Conservation (phyloP, 164 flowering plant species). For the grape (Vitis vinifera) region ASM3070453v1 NC_081818.1:3572001-3572500, state of each 20-base stretch:
- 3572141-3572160: conserved; percentile 80
- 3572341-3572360: too few relatives aligned
- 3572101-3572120: conserved; percentile 92
- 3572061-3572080: not conserved
- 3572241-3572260: not conserved
- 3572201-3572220: not conserved
- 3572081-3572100: conserved; percentile 28
- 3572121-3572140: conserved; percentile 72
- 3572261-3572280: too few relatives aligned
- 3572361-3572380: too few relatives aligned
- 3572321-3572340: too few relatives aligned
- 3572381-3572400: too few relatives aligned
- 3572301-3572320: too few relatives aligned
- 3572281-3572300: too few relatives aligned
- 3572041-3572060: not conserved
- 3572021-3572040: not conserved
- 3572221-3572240: not conserved
- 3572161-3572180: conserved; percentile 79
- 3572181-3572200: not conserved
- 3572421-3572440: too few relatives aligned
- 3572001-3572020: not conserved
- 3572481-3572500: not conserved
- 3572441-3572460: too few relatives aligned
- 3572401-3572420: too few relatives aligned
- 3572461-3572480: not conserved